Conservation (phyloP, 306 rosid species). For the Prunus armeniaca region DNA sequence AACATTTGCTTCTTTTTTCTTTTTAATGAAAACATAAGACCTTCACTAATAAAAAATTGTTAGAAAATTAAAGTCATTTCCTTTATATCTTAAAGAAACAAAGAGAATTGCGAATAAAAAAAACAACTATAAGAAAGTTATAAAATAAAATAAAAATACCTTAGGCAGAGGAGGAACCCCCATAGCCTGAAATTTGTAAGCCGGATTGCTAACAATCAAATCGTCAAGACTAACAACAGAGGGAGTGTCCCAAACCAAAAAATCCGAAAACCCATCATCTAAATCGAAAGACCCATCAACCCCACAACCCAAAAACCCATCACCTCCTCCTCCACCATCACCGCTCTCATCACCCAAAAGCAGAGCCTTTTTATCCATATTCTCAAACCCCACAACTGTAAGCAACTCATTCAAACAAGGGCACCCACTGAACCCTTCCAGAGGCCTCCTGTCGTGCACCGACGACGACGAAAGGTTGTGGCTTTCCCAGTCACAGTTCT, state of each 20-base stretch:
- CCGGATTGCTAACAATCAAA: slow-evolving; percentile 56
- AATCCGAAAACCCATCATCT: slow-evolving; percentile 42
- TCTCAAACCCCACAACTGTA: slow-evolving; percentile 55
- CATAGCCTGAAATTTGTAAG: slow-evolving; percentile 62
- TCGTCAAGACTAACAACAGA: slow-evolving; percentile 60
- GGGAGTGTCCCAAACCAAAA: slow-evolving; percentile 70
- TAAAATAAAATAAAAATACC: slow-evolving; percentile 27
- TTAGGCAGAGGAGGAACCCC: slow-evolving; percentile 80
- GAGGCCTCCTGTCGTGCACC: slow-evolving; percentile 66
- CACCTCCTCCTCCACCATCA: background rate
- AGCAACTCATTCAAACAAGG: slow-evolving; percentile 60
- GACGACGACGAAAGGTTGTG: slow-evolving; percentile 39
- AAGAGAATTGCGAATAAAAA: background rate
- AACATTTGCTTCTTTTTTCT: too few relatives aligned
- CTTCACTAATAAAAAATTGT: too few relatives aligned
- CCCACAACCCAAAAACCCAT: slow-evolving; percentile 32
- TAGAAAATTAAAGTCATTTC: too few relatives aligned
- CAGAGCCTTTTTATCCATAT: slow-evolving; percentile 49
- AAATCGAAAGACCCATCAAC: slow-evolving; percentile 16
- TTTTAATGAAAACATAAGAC: too few relatives aligned
- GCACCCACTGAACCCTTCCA: slow-evolving; percentile 69
- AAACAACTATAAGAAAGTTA: background rate
- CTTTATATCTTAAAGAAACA: too few relatives aligned
- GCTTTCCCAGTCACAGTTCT: slow-evolving; percentile 86
- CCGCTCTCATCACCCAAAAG: slow-evolving; percentile 24